Conservation (phyloP, 345 rosid genomes). For the Reutealis trisperma region DNA sequence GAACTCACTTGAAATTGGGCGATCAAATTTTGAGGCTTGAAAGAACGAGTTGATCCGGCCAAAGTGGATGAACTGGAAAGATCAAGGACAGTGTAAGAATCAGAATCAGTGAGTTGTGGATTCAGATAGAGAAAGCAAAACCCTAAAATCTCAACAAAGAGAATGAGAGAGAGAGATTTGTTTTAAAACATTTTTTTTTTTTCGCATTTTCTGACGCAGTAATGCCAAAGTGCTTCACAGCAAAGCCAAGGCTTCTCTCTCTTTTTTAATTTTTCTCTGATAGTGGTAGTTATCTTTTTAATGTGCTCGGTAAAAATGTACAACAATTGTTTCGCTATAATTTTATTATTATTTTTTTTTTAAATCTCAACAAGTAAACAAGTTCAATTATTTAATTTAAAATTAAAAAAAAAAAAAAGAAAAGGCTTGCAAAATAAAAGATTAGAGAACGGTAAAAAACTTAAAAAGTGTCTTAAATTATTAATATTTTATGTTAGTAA, state of each 20-base stretch:
- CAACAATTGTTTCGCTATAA: no score
- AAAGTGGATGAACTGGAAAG: not conserved
- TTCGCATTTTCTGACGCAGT: constrained; percentile 27
- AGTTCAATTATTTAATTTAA: not conserved
- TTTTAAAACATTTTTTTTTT: constrained; percentile 14
- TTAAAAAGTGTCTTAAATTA: no score
- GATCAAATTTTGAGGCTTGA: not conserved
- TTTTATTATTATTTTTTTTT: no score
- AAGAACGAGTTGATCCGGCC: constrained; percentile 21
- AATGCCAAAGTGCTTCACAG: constrained; percentile 59
- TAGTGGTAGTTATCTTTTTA: no score
- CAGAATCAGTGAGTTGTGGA: constrained; percentile 23
- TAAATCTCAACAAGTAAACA: no score
- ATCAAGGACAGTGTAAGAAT: constrained; percentile 21
- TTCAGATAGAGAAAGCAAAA: constrained; percentile 24
- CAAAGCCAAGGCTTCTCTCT: constrained; percentile 15
- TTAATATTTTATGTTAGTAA: not conserved
- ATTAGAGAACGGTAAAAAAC: no score
- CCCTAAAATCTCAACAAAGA: constrained; percentile 19
- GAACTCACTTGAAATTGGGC: constrained; percentile 30
- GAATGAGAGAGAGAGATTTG: not conserved
- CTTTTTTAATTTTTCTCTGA: not conserved
- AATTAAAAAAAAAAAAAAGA: not conserved
- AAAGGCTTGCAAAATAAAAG: not conserved
- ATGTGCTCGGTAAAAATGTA: no score